Evolutionary conservation across 345 rosid species (phyloP), one percentile per base, ranked within the genome.

Genomic region (Eucalyptus curtisii): DNA sequence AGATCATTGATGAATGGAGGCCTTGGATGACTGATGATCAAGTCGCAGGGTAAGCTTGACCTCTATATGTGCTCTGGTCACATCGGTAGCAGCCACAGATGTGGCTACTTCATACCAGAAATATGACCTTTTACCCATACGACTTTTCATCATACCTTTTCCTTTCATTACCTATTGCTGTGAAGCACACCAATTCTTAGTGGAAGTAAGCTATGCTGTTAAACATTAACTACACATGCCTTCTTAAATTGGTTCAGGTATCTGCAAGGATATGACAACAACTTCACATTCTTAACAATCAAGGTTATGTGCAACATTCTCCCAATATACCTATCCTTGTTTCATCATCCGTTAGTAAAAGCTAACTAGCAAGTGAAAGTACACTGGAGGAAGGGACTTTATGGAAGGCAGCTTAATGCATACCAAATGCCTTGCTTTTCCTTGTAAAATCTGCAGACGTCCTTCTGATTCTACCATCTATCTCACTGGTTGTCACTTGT

Each of bases 251-350:
- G 20, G 45, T 86, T 71, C 92, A 94, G 97, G 85, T 95, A 90
- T 89, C 81, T 93, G 57, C 94, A 95, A 91, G 95, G 91, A 80
- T 95, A 95, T 91, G 95, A 82, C 7, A 89, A 92, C 16, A 92
- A 95, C 90, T 89, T 94, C n/a, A 94, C 93, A 27, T 94, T 95
- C 76, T 88, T 94, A 31, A 95, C 97, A 7, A 47, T 95, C 92
- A 95, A 94, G 97, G 95, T 94, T 79, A 71, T 37, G 90, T 86
- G 13, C 47, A 66, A 15, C 50, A 49, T 33, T 4, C 31, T 25
- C 88, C 45, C 25, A 47, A 11, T 55, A 10, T n/a, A 87, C 6
- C 88, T 59, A 61, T 37, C 45, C 8, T 71, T 71, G 13, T 33
- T 68, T 68, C 24, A 19, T 68, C 44, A 17, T 68, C 22, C 81